Evolutionary conservation across 331 rosid species (phyloP).

Genomic region (Quercus tomentella): DNA sequence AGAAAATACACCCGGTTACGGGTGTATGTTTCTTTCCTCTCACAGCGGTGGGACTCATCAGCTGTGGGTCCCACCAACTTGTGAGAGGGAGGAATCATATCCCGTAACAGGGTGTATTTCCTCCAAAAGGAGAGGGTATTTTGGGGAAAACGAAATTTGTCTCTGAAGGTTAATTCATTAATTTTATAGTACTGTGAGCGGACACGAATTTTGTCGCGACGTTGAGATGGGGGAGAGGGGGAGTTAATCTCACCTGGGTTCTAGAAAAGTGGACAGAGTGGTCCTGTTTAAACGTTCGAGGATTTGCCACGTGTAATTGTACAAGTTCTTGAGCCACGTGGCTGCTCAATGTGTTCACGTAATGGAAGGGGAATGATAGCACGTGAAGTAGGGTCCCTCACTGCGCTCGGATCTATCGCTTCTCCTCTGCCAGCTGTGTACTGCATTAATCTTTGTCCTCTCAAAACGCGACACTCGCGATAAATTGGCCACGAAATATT

Average conservation of each 20-base stretch:
- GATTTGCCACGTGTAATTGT: constrained; percentile 15
- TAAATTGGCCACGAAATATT: neutral
- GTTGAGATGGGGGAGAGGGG: neutral
- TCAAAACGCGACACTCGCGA: neutral
- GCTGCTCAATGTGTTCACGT: neutral
- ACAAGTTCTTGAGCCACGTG: neutral
- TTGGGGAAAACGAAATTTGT: neutral
- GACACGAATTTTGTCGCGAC: constrained; percentile 36
- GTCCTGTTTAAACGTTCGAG: constrained; percentile 36
- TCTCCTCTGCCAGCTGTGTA: constrained; percentile 21
- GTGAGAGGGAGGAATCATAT: too few relatives aligned
- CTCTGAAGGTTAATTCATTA: neutral
- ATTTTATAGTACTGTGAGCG: neutral
- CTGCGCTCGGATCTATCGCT: constrained; percentile 14
- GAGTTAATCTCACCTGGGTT: constrained; percentile 29
- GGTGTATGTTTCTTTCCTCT: too few relatives aligned
- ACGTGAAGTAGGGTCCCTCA: constrained; percentile 30
- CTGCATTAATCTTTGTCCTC: constrained; percentile 11
- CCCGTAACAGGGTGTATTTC: too few relatives aligned
- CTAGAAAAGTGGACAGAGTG: constrained; percentile 36
- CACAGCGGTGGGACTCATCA: too few relatives aligned
- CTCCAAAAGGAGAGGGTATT: neutral
- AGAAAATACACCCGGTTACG: too few relatives aligned
- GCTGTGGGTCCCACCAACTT: too few relatives aligned
- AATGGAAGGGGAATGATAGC: constrained; percentile 17